Conservation (phyloP, 2,329 filamentous ascomycete species). For the Ceratocystis ficicola region DNA sequence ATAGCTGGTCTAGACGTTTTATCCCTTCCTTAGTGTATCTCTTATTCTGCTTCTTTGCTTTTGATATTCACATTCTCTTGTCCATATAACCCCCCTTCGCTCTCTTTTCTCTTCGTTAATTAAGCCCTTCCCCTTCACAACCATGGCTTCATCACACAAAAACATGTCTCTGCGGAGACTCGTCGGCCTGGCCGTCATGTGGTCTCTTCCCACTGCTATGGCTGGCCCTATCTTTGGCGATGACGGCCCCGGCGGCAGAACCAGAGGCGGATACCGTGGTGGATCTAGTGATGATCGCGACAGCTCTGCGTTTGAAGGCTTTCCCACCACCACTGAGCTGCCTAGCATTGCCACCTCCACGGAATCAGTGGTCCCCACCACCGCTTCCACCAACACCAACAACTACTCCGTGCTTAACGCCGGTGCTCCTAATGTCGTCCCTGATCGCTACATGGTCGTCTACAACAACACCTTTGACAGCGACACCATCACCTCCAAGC, state of each 20-base stretch:
- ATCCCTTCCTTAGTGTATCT: slow-evolving; percentile 3
- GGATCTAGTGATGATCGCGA: not conserved
- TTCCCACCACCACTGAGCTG: slow-evolving; percentile 27
- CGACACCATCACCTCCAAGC: slow-evolving; percentile 39
- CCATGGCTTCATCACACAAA: slow-evolving; percentile 25
- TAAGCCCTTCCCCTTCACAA: not conserved
- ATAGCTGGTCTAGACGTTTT: slow-evolving; percentile 15
- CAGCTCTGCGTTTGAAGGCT: not conserved
- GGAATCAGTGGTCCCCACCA: slow-evolving; percentile 27
- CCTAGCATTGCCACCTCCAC: slow-evolving; percentile 38
- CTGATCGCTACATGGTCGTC: slow-evolving; percentile 52
- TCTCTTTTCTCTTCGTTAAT: not conserved
- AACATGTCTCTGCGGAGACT: slow-evolving; percentile 16
- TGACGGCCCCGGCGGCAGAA: not conserved
- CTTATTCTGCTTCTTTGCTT: not conserved
- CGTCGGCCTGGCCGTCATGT: slow-evolving; percentile 24
- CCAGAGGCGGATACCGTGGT: not conserved
- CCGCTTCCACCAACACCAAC: slow-evolving; percentile 28
- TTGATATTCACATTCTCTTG: slow-evolving; percentile 10
- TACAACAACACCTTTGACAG: slow-evolving; percentile 45
- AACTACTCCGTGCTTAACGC: slow-evolving; percentile 39
- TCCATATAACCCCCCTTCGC: not conserved
- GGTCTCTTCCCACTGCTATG: slow-evolving; percentile 25
- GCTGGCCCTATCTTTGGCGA: slow-evolving; percentile 25
- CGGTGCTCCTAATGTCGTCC: slow-evolving; percentile 37